Evolutionary conservation across 805 yeast genomes (phyloP), one percentile per base, ranked within the genome.

Genomic region (Scheffersomyces coipomensis): DNA sequence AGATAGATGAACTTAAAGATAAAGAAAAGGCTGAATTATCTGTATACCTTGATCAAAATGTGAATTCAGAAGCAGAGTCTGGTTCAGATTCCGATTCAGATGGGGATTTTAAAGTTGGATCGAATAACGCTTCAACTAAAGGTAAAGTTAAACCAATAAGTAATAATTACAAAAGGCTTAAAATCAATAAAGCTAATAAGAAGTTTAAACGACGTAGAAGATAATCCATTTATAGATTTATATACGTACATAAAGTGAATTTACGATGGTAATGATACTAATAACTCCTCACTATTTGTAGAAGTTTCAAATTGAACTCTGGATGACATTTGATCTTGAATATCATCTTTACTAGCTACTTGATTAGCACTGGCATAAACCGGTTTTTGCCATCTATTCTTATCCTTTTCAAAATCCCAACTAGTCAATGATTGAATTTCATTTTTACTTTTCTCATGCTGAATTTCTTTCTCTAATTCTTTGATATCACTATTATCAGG

Each of bases 351-450:
- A 16, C 11, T 26, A 12, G 11, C 11, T 11, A 19, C 10, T n/a
- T 12, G 25, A 16, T 5, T 11, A 25, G 21, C 22, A 10, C 27
- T 13, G 13, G 19, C 10, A 47, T 78, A 79, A 0, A 63, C 58
- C 0, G 84, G 83, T 38, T 70, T 75, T 35, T 66, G 72, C 79
- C 86, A 83, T 50, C 72, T 78, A 9, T 62, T 44, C 23, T 63
- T 55, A 42, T 84, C 87, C 33, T 65, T 63, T 40, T 76, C 75
- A 49, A 66, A 75, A 52, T 85, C 87, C 88, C 90, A 85, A 1
- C 68, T 57, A 19, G 66, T 62, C 9, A 64, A 56, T 6, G 69
- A 49, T 45, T 55, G 60, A 43, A 51, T 42, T 1, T 55, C 49
- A 36, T 70, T 73, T 2, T 53, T 54, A 23, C 55, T 51, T 13